phyloP scores from a whole-genome alignment of 1,284 basidiomycete species.

The Spongispora temasekensis region DNA sequence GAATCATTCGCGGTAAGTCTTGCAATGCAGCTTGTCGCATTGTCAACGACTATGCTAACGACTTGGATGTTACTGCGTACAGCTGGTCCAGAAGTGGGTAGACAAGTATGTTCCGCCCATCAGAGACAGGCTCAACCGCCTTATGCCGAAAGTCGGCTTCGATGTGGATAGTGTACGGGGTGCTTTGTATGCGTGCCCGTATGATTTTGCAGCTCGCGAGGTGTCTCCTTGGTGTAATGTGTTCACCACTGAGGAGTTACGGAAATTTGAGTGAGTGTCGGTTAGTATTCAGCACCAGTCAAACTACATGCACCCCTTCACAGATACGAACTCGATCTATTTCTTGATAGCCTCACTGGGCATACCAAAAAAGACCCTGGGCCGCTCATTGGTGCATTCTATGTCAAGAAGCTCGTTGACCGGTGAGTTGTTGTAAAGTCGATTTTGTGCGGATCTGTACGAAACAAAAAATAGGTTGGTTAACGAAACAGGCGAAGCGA shows the following conservation, averaged over 20 bases:
- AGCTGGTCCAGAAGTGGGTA: slow-evolving; percentile 40
- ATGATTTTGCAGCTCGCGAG: slow-evolving; percentile 42
- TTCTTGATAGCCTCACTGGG: slow-evolving; percentile 44
- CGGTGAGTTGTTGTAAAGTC: slow-evolving; percentile 28
- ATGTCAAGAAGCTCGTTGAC: slow-evolving; percentile 32
- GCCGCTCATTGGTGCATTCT: slow-evolving; percentile 42
- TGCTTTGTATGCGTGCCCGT: slow-evolving; percentile 51
- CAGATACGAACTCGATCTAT: slow-evolving; percentile 44
- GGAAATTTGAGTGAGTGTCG: slow-evolving; percentile 40
- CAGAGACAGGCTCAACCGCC: slow-evolving; percentile 38
- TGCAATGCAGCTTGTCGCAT: background rate
- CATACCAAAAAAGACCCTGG: slow-evolving; percentile 41
- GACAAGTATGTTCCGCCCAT: slow-evolving; percentile 44
- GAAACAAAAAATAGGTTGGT: slow-evolving; percentile 34
- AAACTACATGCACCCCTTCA: background rate
- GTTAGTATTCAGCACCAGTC: background rate
- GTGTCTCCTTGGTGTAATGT: slow-evolving; percentile 45
- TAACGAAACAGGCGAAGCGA: slow-evolving; percentile 36
- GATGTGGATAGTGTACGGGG: slow-evolving; percentile 39
- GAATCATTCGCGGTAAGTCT: background rate
- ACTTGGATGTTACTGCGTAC: background rate
- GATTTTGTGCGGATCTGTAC: no score
- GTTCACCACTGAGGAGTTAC: slow-evolving; percentile 40
- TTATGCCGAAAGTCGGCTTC: slow-evolving; percentile 37
- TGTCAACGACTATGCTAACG: background rate